Percentiles rank a stretch among this genome's conserved stretches.
Evolutionary conservation across 495 filamentous ascomycete genomes (phyloP).

Genomic region (Penicillium ochrochloron): DNA sequence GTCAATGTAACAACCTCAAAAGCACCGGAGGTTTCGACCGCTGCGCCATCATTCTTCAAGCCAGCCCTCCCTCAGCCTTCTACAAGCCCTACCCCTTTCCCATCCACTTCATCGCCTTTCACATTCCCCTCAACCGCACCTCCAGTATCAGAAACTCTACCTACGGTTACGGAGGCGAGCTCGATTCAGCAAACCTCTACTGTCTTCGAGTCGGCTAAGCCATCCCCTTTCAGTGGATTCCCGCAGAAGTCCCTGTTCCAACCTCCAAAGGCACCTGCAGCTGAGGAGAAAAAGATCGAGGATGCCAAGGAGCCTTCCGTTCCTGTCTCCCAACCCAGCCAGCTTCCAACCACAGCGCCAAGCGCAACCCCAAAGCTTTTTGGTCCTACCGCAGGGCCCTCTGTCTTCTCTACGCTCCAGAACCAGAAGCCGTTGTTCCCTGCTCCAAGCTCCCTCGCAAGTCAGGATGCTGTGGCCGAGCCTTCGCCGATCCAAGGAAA

Average conservation of each 20-base stretch:
- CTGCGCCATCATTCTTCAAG: conserved; percentile 2
- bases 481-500: not conserved
- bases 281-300: not conserved
- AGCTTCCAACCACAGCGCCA: not conserved
- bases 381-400: not conserved
- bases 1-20: not conserved
- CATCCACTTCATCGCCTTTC: conserved; percentile 5
- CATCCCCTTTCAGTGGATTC: not conserved
- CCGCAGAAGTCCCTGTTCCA: conserved; percentile 6
- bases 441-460: not conserved
- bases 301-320: not conserved
- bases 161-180: not conserved
- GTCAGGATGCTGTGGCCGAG: not conserved
- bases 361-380: not conserved
- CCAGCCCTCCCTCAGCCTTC: not conserved
- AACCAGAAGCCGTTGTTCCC: conserved; percentile 9
- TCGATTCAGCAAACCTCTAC: not conserved
- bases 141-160: not conserved
- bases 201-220: not conserved
- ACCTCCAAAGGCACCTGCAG: conserved; percentile 1
- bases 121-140: not conserved
- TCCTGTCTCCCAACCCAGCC: not conserved
- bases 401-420: not conserved
- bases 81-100: not conserved
- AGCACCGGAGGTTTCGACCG: not conserved